Evolutionary conservation across 768 basidiomycete genomes (phyloP).

Genomic region (Melanogaster broomeanus): DNA sequence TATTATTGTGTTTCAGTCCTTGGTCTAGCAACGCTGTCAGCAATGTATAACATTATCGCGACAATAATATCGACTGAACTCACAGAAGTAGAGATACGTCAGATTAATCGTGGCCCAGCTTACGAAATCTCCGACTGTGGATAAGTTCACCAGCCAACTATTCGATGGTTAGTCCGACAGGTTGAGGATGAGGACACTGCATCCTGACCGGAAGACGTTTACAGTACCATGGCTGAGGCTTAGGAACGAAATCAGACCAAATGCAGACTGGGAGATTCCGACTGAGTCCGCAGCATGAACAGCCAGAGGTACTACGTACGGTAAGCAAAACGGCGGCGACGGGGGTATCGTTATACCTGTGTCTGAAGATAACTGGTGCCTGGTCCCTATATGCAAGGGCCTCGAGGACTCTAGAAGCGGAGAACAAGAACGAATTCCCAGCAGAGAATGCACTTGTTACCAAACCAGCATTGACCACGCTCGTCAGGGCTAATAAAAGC

Average conservation of each 20-base stretch:
- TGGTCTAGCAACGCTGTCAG: slow-evolving; percentile 43
- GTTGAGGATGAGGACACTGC: neutral
- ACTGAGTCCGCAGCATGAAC: neutral
- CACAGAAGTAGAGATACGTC: slow-evolving; percentile 70
- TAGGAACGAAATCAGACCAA: slow-evolving; percentile 59
- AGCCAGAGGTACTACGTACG: slow-evolving; percentile 16
- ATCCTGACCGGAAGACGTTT: slow-evolving; percentile 27
- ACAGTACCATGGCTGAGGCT: slow-evolving; percentile 52
- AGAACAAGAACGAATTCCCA: slow-evolving; percentile 65
- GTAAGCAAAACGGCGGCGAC: slow-evolving; percentile 32
- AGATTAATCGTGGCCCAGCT: slow-evolving; percentile 67
- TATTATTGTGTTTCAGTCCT: slow-evolving; percentile 69
- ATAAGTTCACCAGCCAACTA: slow-evolving; percentile 69
- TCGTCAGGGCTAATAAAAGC: slow-evolving; percentile 37
- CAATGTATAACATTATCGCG: neutral
- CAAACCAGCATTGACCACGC: slow-evolving; percentile 71
- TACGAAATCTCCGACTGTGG: slow-evolving; percentile 66
- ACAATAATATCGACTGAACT: slow-evolving; percentile 21
- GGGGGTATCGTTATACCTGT: slow-evolving; percentile 50
- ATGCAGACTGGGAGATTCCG: slow-evolving; percentile 32
- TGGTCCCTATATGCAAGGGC: slow-evolving; percentile 47
- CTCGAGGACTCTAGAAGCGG: slow-evolving; percentile 41
- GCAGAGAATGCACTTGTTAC: slow-evolving; percentile 76
- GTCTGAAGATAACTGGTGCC: slow-evolving; percentile 48
- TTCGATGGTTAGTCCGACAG: neutral